Evolutionary conservation across 176 grass and related monocot genomes (phyloP).

Genomic region (Oryza meyeriana): DNA sequence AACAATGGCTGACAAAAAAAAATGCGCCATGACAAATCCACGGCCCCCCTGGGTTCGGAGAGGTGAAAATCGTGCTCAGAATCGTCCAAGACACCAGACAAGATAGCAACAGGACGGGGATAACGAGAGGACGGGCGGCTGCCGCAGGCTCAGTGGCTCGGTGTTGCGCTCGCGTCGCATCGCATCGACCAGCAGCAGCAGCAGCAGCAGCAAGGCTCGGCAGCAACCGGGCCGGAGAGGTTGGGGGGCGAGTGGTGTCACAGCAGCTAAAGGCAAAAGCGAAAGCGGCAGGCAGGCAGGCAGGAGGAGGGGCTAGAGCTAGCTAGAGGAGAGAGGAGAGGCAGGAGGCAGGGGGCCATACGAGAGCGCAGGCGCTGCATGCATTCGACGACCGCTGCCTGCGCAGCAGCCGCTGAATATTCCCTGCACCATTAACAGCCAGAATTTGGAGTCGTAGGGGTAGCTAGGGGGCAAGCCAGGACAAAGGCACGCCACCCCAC

Average conservation of each 20-base stretch:
- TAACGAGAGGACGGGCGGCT: neutral
- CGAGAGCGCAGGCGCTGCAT: conserved; percentile 24
- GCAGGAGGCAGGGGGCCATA: neutral
- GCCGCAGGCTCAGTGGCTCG: neutral
- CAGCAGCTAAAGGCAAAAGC: conserved; percentile 49
- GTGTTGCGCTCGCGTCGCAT: neutral
- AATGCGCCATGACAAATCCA: neutral
- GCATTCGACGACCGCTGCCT: conserved; percentile 10
- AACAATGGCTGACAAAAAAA: neutral
- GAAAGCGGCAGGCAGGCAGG: conserved; percentile 17
- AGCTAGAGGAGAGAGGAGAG: neutral
- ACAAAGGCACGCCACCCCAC: neutral
- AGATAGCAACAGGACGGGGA: conserved; percentile 22
- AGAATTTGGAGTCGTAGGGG: neutral
- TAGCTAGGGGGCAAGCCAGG: neutral
- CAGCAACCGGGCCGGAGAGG: neutral
- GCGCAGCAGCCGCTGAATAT: conserved; percentile 52
- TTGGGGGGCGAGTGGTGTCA: conserved; percentile 31
- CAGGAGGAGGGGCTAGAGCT: neutral
- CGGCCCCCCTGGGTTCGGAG: neutral
- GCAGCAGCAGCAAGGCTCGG: neutral
- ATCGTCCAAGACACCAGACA: neutral
- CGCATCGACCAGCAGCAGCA: neutral
- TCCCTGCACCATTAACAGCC: conserved; percentile 43
- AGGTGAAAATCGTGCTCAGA: neutral